Evolutionary conservation across 2,329 filamentous ascomycete species (phyloP).

Genomic region (Hymenoscyphus occultus): DNA sequence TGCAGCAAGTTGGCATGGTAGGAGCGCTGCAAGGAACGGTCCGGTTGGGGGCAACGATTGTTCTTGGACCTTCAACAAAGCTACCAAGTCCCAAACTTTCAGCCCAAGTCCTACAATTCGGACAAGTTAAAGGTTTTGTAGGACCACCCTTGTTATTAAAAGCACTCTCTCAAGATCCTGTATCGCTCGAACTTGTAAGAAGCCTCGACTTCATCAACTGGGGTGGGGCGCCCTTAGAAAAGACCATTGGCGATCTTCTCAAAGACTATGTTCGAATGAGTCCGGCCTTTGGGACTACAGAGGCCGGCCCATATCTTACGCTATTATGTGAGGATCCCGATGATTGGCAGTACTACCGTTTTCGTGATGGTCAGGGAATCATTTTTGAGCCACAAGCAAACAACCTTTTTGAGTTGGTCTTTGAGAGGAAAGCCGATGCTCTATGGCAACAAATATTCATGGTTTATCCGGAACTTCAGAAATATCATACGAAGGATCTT

Average conservation of each 20-base stretch:
- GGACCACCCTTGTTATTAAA: not conserved
- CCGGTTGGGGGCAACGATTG: too few relatives aligned
- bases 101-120: not conserved
- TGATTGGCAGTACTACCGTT: constrained; percentile 12
- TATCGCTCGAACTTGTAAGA: not conserved
- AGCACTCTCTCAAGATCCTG: not conserved
- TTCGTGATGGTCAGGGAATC: constrained; percentile 3
- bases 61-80: too few relatives aligned
- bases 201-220: not conserved
- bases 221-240: not conserved
- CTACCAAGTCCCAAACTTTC: not conserved
- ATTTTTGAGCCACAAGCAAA: not conserved
- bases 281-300: constrained; percentile 9
- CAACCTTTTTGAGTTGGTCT: not conserved
- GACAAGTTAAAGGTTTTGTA: not conserved
- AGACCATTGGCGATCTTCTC: not conserved
- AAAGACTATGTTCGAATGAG: not conserved
- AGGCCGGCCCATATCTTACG: constrained; percentile 5
- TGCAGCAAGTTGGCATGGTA: too few relatives aligned
- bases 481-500: constrained; percentile 8
- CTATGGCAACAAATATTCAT: constrained; percentile 7
- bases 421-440: not conserved
- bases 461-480: not conserved
- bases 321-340: not conserved
- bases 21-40: too few relatives aligned